These are phyloP conservation scores for Aspergillus sp. DNA, from an alignment of 2,329 filamentous ascomycete genomes.

Conservation along the genomic window DNA sequence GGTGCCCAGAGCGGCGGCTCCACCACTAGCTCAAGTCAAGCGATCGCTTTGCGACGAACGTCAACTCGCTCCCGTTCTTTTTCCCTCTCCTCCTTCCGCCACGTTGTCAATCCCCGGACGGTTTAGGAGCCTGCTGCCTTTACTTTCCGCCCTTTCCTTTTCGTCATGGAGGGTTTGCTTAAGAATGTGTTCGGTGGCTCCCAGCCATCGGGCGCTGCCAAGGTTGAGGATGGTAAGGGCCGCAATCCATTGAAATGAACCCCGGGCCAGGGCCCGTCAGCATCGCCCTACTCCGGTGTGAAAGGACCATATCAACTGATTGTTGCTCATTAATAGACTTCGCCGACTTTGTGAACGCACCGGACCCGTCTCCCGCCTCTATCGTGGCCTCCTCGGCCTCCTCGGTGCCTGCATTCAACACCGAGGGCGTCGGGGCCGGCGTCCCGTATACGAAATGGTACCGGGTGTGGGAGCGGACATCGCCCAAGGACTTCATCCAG, in stretches of 20 bases:
- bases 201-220: constrained; percentile 28
- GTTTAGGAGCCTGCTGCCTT: constrained; percentile 13
- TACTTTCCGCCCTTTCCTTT: constrained; percentile 21
- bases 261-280: constrained; percentile 7
- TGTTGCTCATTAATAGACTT: constrained; percentile 64
- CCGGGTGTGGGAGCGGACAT: constrained; percentile 88
- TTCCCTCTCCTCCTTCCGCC: constrained; percentile 17
- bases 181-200: constrained; percentile 41
- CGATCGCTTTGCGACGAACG: constrained; percentile 24
- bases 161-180: constrained; percentile 40
- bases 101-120: constrained; percentile 17
- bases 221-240: constrained; percentile 37
- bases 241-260: constrained; percentile 5
- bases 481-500: constrained; percentile 77
- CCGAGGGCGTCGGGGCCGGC: constrained; percentile 49
- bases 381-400: constrained; percentile 43
- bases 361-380: constrained; percentile 61
- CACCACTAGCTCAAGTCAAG: constrained; percentile 16
- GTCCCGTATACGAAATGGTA: constrained; percentile 93
- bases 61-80: constrained; percentile 20
- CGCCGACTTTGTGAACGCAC: constrained; percentile 83
- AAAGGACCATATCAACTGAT: background rate
- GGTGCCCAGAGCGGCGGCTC: constrained; percentile 16
- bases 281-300: background rate
- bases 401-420: constrained; percentile 42